Evolutionary conservation across 768 basidiomycete genomes (phyloP).

Genomic region (Leccinellum luteum): DNA sequence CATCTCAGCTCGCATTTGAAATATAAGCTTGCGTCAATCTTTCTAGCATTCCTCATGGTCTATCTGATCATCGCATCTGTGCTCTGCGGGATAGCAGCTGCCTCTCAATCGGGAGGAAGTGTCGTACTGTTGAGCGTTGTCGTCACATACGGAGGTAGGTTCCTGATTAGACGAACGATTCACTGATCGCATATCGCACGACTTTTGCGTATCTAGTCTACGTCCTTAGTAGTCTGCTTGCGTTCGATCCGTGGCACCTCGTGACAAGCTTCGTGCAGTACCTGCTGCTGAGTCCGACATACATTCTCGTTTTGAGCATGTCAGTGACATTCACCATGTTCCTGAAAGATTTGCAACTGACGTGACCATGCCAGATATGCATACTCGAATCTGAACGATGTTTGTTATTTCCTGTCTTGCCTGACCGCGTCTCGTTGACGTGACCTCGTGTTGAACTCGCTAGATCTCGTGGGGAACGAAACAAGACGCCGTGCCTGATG

Average conservation of each 20-base stretch:
- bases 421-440: slow-evolving; percentile 11
- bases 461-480: slow-evolving; percentile 98
- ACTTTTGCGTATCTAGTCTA: slow-evolving; percentile 50
- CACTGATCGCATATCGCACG: background rate
- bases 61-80: slow-evolving; percentile 84
- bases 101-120: slow-evolving; percentile 58
- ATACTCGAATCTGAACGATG: slow-evolving; percentile 83
- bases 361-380: slow-evolving; percentile 58
- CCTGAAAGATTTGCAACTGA: slow-evolving; percentile 12
- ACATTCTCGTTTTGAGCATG: slow-evolving; percentile 77
- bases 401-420: slow-evolving; percentile 27
- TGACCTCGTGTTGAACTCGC: background rate
- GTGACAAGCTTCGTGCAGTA: slow-evolving; percentile 89
- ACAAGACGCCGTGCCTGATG: slow-evolving; percentile 68
- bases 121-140: slow-evolving; percentile 82
- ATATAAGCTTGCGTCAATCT: slow-evolving; percentile 75
- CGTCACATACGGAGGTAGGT: slow-evolving; percentile 78
- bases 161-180: background rate
- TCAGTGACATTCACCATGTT: slow-evolving; percentile 34
- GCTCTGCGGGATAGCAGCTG: slow-evolving; percentile 74
- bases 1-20: slow-evolving; percentile 41
- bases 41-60: slow-evolving; percentile 73
- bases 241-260: slow-evolving; percentile 96
- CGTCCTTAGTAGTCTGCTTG: slow-evolving; percentile 71
- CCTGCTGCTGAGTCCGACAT: slow-evolving; percentile 79